Conservation (phyloP, 2,329 filamentous ascomycete species). For the Talaromyces sp. region DNA sequence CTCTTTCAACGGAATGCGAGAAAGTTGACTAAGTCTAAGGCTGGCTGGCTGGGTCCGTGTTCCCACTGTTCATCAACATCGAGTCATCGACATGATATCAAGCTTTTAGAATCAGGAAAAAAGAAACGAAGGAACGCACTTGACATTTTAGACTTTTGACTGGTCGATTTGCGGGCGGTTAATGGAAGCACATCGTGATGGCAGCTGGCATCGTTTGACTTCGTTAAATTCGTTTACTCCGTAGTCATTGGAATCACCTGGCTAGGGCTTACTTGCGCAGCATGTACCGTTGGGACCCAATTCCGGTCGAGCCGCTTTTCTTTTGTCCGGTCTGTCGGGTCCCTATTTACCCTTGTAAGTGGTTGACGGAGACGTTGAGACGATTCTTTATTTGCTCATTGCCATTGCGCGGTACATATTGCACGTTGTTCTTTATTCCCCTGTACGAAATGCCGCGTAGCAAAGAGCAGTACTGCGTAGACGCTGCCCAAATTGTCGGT, state of each 20-base stretch:
- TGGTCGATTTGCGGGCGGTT: constrained; percentile 2
- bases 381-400: background rate
- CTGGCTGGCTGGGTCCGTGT: background rate
- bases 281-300: background rate
- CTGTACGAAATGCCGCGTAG: background rate
- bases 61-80: background rate
- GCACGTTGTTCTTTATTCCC: background rate
- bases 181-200: background rate
- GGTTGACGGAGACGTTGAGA: background rate
- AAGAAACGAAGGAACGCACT: background rate
- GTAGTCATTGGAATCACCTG: background rate
- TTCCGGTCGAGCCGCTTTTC: constrained; percentile 2
- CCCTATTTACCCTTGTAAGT: background rate
- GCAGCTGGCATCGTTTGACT: background rate
- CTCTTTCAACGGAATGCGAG: background rate
- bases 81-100: background rate
- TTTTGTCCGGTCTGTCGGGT: background rate
- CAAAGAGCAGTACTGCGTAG: background rate
- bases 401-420: too few relatives aligned
- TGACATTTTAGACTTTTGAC: background rate
- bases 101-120: background rate
- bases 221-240: background rate
- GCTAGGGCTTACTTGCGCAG: background rate
- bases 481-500: constrained; percentile 1
- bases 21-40: background rate